Evolutionary conservation across 2,329 filamentous ascomycete genomes (phyloP), one percentile per base, ranked within the genome.

Genomic region (Pseudogymnoascus sp.): DNA sequence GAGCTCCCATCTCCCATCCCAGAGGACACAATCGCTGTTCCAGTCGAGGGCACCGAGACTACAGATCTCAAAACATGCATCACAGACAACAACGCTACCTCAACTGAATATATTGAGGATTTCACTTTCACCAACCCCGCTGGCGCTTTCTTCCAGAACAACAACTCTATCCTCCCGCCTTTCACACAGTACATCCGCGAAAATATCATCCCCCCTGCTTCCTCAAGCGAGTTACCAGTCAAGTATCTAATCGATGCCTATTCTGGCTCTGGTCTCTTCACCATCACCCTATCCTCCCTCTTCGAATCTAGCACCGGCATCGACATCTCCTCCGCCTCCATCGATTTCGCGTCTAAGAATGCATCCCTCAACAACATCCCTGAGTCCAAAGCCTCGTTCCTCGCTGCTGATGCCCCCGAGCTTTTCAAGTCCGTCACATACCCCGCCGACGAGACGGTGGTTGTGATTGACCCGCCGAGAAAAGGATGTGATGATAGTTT

Each of bases 131-230:
- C 87, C 73, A 97, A 96, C 77, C 90, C 89, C 2, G 94, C 94
- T 9, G 92, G 92, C 63, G 86, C 90, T 59, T 99, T 99, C 79
- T 99, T 99, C 83, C 94, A 99, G 73, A 99, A 99, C 81, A 99
- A 99, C 82, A 97, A 97, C 79, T 95, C 92, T 61, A 97, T 99
- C 75, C 86, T 99, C 22, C 86, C 90, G 30, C 77, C 79, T 14
- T 96, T 97, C 75, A 96, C 92, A 12, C 81, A 85, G 66, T 96
- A 95, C 78, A 90, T 97, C 72, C 89, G 91, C 65, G 81, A 88
- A 37, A 84, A 88, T 74, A 89, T 93, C 70, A 79, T 92, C 1
- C 86, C 86, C 0, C 76, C 80, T 2, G 35, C 68, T 57, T 59
- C 70, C 30, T 68, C 72, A 58, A 68, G 67, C 62, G 74, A 74